Conservation (phyloP, 805 yeast genomes). For the Brettanomyces custersianus region DNA sequence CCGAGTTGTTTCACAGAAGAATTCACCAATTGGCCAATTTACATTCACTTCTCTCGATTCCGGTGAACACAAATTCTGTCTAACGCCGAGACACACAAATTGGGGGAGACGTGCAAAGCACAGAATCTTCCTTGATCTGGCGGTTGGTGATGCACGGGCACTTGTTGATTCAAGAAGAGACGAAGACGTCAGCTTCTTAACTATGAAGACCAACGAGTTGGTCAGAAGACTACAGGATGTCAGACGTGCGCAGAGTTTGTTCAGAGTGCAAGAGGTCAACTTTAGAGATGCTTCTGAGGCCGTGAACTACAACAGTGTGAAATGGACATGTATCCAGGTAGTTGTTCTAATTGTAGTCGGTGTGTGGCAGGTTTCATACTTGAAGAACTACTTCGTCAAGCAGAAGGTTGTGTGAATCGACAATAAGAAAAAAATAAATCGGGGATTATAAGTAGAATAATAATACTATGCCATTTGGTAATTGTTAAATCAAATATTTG, state of each 20-base stretch:
- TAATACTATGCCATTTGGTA: too few relatives aligned
- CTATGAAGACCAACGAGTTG: slow-evolving; percentile 47
- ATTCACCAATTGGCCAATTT: slow-evolving; percentile 57
- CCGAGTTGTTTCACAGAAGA: slow-evolving; percentile 63
- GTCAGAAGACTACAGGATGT: slow-evolving; percentile 50
- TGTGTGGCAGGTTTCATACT: slow-evolving; percentile 64
- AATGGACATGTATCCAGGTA: slow-evolving; percentile 66
- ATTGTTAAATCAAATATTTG: too few relatives aligned
- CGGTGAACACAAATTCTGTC: slow-evolving; percentile 74
- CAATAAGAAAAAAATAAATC: too few relatives aligned
- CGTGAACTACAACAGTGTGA: slow-evolving; percentile 60
- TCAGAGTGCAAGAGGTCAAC: slow-evolving; percentile 65
- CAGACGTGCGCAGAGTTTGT: slow-evolving; percentile 54
- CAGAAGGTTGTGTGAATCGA: slow-evolving; percentile 55
- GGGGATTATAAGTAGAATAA: too few relatives aligned
- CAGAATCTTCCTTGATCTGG: slow-evolving; percentile 63
- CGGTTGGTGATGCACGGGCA: slow-evolving; percentile 54
- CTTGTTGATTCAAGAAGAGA: slow-evolving; percentile 62
- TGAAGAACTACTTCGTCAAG: slow-evolving; percentile 69
- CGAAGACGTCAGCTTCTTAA: slow-evolving; percentile 44
- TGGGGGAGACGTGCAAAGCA: slow-evolving; percentile 44
- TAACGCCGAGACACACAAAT: slow-evolving; percentile 41
- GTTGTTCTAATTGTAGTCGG: slow-evolving; percentile 59
- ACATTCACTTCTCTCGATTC: slow-evolving; percentile 65
- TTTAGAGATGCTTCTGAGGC: slow-evolving; percentile 68